Evolutionary conservation across 495 filamentous ascomycete species (phyloP), one percentile per base, ranked within the genome.

Genomic region (Aspergillus conjunctus): DNA sequence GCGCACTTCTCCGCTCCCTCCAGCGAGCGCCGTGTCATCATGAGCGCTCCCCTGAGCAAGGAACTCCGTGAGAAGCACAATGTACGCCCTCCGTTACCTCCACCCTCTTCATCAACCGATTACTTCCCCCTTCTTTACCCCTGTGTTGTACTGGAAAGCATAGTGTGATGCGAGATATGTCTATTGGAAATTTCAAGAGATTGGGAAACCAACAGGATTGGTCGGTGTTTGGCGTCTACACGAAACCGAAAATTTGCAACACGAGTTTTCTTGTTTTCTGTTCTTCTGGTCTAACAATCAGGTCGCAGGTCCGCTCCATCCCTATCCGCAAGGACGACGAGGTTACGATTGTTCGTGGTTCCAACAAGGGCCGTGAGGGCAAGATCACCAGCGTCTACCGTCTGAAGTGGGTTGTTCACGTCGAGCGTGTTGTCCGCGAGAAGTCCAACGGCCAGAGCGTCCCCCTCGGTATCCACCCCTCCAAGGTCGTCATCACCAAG

Each of bases 281-380:
- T 26, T 46, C n/a, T 45, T 56, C 15, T 18, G 39, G 39, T 52
- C 61, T 59, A 93, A 63, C 55, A 18, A 37, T 44, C 33, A 45
- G 12, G 49, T 56, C 22, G 65, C 69, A 96, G 91, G 92, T 96
- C 77, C 93, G 92, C 80, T 89, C 89, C 70, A 96, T 98, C 73
- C 94, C 94, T 72, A 85, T 98, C 85, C 92, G 94, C 83, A 95
- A 95, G 80, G 93, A 97, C 78, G 94, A 99, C 80, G 91, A 96
- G 80, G 92, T 98, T 68, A 77, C 79, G 71, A 87, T 99, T 71
- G 85, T 89, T 68, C 92, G 94, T 57, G 94, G 94, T 67, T 77
- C 77, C 77, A 87, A 94, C 82, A 97, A 97, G 85, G 93, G 92
- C 76, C 91, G 91, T 68, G 92, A 96, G 79, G 93, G 93, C 81